Evolutionary conservation across 106 monocot species (phyloP).

Genomic region (Dioscorea zingiberensis): DNA sequence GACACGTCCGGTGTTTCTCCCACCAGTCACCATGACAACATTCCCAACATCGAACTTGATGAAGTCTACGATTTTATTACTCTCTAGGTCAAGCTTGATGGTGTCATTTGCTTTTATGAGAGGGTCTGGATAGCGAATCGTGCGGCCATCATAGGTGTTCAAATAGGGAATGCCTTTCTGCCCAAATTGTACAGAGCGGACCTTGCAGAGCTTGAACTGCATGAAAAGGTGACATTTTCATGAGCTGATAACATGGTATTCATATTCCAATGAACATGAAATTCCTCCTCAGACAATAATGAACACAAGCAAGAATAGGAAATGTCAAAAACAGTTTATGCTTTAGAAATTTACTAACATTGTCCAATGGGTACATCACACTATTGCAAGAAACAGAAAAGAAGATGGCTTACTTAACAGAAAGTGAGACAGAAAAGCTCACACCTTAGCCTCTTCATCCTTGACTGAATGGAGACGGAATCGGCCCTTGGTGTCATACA

Average conservation of each 20-base stretch:
- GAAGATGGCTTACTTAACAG: no score
- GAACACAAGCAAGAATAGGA: no score
- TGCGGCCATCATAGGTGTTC: conserved; percentile 34
- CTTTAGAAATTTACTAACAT: no score
- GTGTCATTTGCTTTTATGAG: conserved; percentile 37
- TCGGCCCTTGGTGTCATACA: conserved; percentile 92
- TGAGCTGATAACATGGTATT: no score
- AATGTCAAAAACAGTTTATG: no score
- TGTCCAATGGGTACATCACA: no score
- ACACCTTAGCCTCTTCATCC: conserved; percentile 83
- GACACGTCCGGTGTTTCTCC: conserved; percentile 72
- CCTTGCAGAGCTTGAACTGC: conserved; percentile 41
- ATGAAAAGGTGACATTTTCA: no score
- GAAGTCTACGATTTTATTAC: conserved; percentile 66
- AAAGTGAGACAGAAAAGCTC: background rate
- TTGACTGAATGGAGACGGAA: conserved; percentile 55
- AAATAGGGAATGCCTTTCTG: conserved; percentile 35
- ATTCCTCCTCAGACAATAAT: no score
- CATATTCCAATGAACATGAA: no score
- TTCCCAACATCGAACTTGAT: conserved; percentile 88
- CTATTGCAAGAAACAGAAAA: no score
- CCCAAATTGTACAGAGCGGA: conserved; percentile 27
- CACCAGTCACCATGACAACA: conserved; percentile 83
- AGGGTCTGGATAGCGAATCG: conserved; percentile 35
- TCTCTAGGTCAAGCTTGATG: conserved; percentile 49